Evolutionary conservation across 768 basidiomycete species (phyloP).

Genomic region (Sporobolomyces pararoseus): DNA sequence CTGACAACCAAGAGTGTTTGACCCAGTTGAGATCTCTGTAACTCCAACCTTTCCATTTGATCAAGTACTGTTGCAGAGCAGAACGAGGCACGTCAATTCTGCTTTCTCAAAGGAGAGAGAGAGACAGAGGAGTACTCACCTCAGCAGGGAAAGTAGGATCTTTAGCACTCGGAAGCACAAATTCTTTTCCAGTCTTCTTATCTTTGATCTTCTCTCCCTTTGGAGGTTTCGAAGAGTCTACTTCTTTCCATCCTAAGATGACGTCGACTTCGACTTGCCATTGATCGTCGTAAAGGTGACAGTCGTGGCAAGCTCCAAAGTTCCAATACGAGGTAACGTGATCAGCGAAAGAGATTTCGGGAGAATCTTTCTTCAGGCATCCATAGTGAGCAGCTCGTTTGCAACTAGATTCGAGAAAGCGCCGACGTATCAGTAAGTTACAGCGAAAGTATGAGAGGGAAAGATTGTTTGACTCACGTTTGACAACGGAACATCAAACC

Average conservation of each 20-base stretch:
- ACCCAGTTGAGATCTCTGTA: conserved; percentile 43
- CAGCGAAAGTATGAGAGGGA: not conserved
- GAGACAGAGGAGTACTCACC: not conserved
- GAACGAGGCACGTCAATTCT: too few species aligned
- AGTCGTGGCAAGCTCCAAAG: conserved; percentile 6
- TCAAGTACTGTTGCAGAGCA: conserved; percentile 44
- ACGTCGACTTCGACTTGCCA: conserved; percentile 32
- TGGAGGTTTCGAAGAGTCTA: conserved; percentile 13
- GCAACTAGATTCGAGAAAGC: conserved; percentile 30
- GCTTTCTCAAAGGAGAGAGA: too few species aligned
- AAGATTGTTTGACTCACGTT: conserved; percentile 4
- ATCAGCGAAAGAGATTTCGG: not conserved
- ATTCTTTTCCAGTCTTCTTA: conserved; percentile 15
- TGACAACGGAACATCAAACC: conserved; percentile 43
- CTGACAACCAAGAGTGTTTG: conserved; percentile 42
- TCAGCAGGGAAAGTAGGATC: conserved; percentile 28
- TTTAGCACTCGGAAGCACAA: conserved; percentile 33
- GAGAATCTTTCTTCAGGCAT: conserved; percentile 34
- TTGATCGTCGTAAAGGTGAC: conserved; percentile 11
- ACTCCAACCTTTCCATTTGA: conserved; percentile 43
- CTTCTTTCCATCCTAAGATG: conserved; percentile 43
- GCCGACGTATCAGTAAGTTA: not conserved
- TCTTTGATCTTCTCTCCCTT: conserved; percentile 21
- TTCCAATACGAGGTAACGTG: not conserved
- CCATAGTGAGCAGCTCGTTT: conserved; percentile 41